Percentiles rank a stretch among this genome's conserved stretches.
Evolutionary conservation across 1,284 basidiomycete genomes (phyloP).

Genomic region (Sporisorium scitamineum): DNA sequence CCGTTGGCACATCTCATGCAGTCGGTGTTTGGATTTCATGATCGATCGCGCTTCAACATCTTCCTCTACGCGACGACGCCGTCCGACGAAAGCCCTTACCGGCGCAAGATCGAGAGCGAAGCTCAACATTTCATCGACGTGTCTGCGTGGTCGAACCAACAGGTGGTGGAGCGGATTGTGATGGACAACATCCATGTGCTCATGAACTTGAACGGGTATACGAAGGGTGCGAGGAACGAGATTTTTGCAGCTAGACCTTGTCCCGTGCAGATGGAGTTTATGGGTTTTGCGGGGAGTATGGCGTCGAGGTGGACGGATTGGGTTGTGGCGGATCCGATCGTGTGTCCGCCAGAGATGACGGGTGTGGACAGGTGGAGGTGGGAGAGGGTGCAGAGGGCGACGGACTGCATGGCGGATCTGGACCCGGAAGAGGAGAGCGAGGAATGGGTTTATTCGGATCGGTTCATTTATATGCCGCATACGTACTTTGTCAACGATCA

Average conservation of each 20-base stretch:
- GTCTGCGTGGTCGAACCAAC: conserved; percentile 72
- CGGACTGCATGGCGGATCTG: conserved; percentile 71
- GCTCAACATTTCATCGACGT: conserved; percentile 74
- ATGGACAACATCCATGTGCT: conserved; percentile 75
- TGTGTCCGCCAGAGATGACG: conserved; percentile 73
- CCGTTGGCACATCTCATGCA: conserved; percentile 77
- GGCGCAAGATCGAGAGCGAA: conserved; percentile 73
- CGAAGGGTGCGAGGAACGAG: conserved; percentile 77
- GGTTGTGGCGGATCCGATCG: conserved; percentile 74
- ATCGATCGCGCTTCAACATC: conserved; percentile 72
- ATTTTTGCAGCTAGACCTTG: conserved; percentile 76
- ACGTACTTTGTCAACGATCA: conserved; percentile 78
- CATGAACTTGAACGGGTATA: conserved; percentile 76
- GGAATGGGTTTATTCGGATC: conserved; percentile 74
- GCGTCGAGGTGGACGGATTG: conserved; percentile 77
- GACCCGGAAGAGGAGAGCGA: conserved; percentile 74
- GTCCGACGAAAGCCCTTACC: conserved; percentile 74
- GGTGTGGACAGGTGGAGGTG: conserved; percentile 71
- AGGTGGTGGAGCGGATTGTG: conserved; percentile 72
- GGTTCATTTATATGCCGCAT: conserved; percentile 72
- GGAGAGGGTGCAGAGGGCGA: conserved; percentile 33
- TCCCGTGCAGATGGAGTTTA: conserved; percentile 75
- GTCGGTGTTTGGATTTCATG: conserved; percentile 75
- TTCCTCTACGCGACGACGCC: conserved; percentile 75
- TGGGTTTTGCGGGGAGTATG: conserved; percentile 73